Base-by-base conservation (phyloP, 371 early-diverging fungal genomes). In the Apophysomyces elegans region DNA sequence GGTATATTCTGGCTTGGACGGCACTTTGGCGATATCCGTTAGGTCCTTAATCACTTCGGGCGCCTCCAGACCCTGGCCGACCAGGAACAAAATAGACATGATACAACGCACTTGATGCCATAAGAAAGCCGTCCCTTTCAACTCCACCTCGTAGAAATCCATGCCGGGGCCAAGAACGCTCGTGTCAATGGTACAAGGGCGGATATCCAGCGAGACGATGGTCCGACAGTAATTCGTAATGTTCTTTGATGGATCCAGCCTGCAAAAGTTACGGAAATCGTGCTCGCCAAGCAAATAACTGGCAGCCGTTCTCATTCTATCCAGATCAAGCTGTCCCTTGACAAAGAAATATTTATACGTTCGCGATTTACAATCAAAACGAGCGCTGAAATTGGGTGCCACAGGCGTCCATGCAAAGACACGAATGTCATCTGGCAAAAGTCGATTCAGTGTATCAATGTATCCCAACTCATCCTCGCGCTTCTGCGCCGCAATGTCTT, bases 101-200 rank as follows among this genome's bases (percentile, higher is more conserved):
- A 98, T 96, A 75, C 94, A 96, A 44, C 99, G 91, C 38, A 99
- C 96, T 77, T 97, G 98, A 81, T 98, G 98, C 96, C 96, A 98
- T 45, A 98, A 76, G 64, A 98, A 98, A 13, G 97, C 96, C 0
- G 90, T 88, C 16, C 96, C 96, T 16, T 81, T 79, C 26, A 95
- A 73, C 50, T 87, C 83, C 44, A 94, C 75, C 65, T 88, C 83
- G 67, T 88, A 93, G 71, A 89, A 86, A 43, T 83, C 81, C 13
- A 71, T 61, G 21, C 71, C 73, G 8, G 72, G 59, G 18, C 69
- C 67, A 8, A 69, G 57, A 11, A 54, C 21, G 0, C 38, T 56
- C 16, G 69, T 61, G 1, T 65, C 32, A 6, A 58, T 41, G 6
- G 57, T 56, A 6, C 88, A 85, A 4, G 86, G 84, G 2, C 79